Evolutionary conservation across 768 basidiomycete genomes (phyloP).

Genomic region (Mycena floridula): DNA sequence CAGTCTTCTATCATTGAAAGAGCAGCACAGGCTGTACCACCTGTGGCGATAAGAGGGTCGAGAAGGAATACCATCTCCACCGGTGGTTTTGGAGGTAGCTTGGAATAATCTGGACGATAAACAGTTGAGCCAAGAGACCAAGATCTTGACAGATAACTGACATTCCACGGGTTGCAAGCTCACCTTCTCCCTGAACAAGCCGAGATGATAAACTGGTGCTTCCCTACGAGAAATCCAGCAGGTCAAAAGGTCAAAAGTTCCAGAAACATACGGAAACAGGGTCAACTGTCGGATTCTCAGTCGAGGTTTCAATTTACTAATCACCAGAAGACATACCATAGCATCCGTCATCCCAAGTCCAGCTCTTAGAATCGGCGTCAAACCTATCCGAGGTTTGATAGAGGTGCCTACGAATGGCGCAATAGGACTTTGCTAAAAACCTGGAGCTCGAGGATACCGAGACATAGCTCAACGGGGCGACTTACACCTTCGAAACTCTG

Average conservation of each 20-base stretch:
- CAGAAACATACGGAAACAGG: slow-evolving; percentile 68
- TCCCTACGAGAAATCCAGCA: too few relatives aligned
- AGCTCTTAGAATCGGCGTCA: slow-evolving; percentile 89
- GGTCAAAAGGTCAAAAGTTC: not conserved
- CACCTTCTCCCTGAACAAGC: slow-evolving; percentile 82
- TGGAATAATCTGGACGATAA: slow-evolving; percentile 87
- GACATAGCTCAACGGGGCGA: too few relatives aligned
- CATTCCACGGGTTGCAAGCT: slow-evolving; percentile 90
- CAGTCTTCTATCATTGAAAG: slow-evolving; percentile 80
- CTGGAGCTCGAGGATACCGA: too few relatives aligned
- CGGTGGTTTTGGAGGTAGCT: slow-evolving; percentile 69
- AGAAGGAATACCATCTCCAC: slow-evolving; percentile 84
- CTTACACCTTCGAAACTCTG: slow-evolving; percentile 60
- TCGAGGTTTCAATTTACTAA: not conserved
- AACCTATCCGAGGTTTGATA: slow-evolving; percentile 73
- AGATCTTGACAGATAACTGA: slow-evolving; percentile 24
- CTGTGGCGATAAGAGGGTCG: slow-evolving; percentile 92
- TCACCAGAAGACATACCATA: slow-evolving; percentile 31
- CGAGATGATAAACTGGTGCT: slow-evolving; percentile 87
- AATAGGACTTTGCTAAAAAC: slow-evolving; percentile 80
- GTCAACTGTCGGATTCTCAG: slow-evolving; percentile 35
- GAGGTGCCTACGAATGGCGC: slow-evolving; percentile 69
- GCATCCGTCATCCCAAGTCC: slow-evolving; percentile 93
- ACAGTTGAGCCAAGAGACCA: not conserved
- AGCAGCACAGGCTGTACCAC: slow-evolving; percentile 87